A percentile compares a stretch with the other conserved stretches of the same genome.
Evolutionary conservation across 768 basidiomycete genomes (phyloP).

Genomic region (Amanita muscaria): DNA sequence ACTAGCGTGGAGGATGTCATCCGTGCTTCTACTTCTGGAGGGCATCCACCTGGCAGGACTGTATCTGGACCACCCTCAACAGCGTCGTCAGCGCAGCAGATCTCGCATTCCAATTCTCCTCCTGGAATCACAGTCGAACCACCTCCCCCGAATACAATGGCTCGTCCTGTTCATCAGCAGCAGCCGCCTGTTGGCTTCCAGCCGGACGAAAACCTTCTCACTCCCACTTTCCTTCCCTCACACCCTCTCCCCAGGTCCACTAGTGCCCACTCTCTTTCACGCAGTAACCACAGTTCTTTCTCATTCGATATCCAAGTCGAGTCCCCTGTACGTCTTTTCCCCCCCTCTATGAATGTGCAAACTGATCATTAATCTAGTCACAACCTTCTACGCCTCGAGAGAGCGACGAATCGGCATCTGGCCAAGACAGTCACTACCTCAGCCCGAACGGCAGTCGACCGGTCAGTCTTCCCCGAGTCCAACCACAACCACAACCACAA

Average conservation of each 20-base stretch:
- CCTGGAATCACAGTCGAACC: too few species aligned
- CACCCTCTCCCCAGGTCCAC: too few species aligned
- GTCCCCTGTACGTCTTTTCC: constrained; percentile 1
- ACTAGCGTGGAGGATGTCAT: too few species aligned
- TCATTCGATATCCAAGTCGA: constrained; percentile 1
- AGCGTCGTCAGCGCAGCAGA: too few species aligned
- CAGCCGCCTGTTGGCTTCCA: neutral
- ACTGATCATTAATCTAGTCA: neutral
- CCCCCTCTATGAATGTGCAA: neutral
- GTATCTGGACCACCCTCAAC: too few species aligned
- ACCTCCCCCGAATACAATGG: too few species aligned
- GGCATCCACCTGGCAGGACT: too few species aligned
- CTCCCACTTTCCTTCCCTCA: neutral
- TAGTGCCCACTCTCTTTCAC: neutral
- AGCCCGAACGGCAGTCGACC: constrained; percentile 5
- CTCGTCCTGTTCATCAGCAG: too few species aligned
- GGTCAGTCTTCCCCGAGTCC: neutral
- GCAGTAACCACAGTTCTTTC: neutral
- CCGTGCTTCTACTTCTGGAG: too few species aligned
- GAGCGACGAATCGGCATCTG: neutral
- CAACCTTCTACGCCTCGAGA: neutral
- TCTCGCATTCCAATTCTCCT: too few species aligned
- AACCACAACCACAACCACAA: neutral
- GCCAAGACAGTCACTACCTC: neutral
- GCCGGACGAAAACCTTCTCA: neutral